Conservation (phyloP, 2,329 filamentous ascomycete genomes). For the Beauveria bassiana region DNA sequence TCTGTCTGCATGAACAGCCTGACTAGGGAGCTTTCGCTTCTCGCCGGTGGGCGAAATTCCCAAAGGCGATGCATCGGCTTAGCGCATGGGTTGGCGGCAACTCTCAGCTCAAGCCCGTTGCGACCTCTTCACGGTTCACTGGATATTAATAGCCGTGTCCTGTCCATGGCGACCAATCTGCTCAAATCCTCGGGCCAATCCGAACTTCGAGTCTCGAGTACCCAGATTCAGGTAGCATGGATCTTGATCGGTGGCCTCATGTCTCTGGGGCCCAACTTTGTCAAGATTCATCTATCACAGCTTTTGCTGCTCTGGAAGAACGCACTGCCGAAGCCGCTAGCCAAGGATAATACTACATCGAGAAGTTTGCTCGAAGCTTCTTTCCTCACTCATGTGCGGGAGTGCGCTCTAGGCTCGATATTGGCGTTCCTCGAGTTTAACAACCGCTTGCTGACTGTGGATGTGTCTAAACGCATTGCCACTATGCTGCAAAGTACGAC, state of each 20-base stretch:
- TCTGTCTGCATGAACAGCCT: slow-evolving; percentile 97
- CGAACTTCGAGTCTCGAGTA: slow-evolving; percentile 82
- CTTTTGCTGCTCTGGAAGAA: slow-evolving; percentile 95
- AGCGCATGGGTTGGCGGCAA: slow-evolving; percentile 82
- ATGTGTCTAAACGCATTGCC: slow-evolving; percentile 87
- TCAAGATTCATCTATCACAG: slow-evolving; percentile 96
- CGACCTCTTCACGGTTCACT: slow-evolving; percentile 91
- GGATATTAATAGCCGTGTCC: slow-evolving; percentile 85
- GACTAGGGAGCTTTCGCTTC: slow-evolving; percentile 71
- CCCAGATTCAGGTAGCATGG: slow-evolving; percentile 96
- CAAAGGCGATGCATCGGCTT: slow-evolving; percentile 81
- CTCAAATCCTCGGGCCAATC: slow-evolving; percentile 89
- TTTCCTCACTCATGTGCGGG: slow-evolving; percentile 87
- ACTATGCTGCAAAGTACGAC: slow-evolving; percentile 94
- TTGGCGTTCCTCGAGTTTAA: slow-evolving; percentile 92
- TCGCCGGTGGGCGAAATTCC: slow-evolving; percentile 68
- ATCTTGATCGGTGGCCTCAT: slow-evolving; percentile 93
- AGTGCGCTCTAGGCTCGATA: slow-evolving; percentile 88
- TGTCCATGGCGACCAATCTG: slow-evolving; percentile 84
- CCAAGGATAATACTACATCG: slow-evolving; percentile 81
- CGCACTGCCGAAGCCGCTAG: slow-evolving; percentile 86
- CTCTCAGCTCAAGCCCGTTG: slow-evolving; percentile 79
- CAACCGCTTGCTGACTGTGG: slow-evolving; percentile 79
- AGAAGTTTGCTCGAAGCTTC: slow-evolving; percentile 82
- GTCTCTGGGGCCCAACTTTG: slow-evolving; percentile 94